Base-by-base conservation (phyloP, 2,329 filamentous ascomycete genomes). In the Aspergillus candidus region DNA sequence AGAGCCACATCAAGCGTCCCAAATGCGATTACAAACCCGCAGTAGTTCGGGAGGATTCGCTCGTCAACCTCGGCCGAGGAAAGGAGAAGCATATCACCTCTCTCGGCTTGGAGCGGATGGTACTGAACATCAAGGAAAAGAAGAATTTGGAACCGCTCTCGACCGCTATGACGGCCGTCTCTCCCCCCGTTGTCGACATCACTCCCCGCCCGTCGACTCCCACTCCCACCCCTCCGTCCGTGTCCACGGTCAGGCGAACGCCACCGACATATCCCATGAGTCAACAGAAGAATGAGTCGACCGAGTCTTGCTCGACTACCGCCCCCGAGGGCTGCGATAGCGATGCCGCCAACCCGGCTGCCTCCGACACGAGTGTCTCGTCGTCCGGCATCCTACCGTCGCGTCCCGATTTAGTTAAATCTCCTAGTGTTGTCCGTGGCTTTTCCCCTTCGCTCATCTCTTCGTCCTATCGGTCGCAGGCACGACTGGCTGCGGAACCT, bases 61-160 rank as follows among this genome's bases (percentile, higher is more conserved):
- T 79, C 62, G 53, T 67, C 15, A 83, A 79, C 65, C 78, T 86
- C 48, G 86, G 83, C 61, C 80, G 85, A 52, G 83, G 83, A 52
- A 81, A 76, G 44, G 86, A 93, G 63, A 85, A 87, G 60, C 90
- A 95, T 69, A 91, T 96, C 55, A 94, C 89, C n/a, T 88, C 91
- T 6, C 79, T 88, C 59, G 87, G 93, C 57, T 77, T 97, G 27
- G 88, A 95, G 68, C 94, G 94, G 72, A 94, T 97, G 79, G 88
- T 96, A 34, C 81, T 86, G 44, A 88, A 84, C 32, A 96, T 96
- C 62, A 87, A 94, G 67, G 85, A 93, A 68, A 88, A 87, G 68
- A 82, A 82, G 66, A 77, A 77, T 36, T 73, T 91, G 15, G 74
- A 79, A 58, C 78, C 79, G 4, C 66, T 80, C 32, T 70, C 76